Percentiles rank a stretch among this genome's conserved stretches.
Evolutionary conservation across 257 asterid species (phyloP).

Genomic region (Linaria vulgaris): DNA sequence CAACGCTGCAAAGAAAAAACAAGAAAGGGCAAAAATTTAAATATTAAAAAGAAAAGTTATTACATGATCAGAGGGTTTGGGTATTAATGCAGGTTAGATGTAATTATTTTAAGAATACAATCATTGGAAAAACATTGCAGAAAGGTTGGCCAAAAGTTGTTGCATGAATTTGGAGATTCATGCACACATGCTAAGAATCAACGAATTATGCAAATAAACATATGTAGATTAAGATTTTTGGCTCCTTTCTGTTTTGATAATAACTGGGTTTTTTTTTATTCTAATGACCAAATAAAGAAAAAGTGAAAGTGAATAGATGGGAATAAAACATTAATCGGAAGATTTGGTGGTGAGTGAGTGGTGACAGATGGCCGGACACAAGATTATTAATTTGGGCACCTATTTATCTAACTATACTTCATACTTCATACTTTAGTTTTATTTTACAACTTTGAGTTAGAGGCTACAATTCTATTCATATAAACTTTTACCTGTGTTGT

Average conservation of each 20-base stretch:
- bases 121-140: neutral
- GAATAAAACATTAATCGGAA: neutral
- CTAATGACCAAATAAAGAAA: neutral
- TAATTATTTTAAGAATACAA: too few relatives aligned
- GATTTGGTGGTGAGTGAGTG: neutral
- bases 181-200: constrained; percentile 2
- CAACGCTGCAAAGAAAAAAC: neutral
- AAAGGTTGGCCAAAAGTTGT: neutral
- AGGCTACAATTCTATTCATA: too few relatives aligned
- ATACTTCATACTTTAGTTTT: too few relatives aligned
- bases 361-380: neutral
- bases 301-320: neutral
- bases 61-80: neutral
- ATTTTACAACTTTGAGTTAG: too few relatives aligned
- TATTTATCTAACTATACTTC: too few relatives aligned
- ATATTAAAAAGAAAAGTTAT: neutral
- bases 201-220: neutral
- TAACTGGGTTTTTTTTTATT: neutral
- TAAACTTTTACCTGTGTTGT: too few relatives aligned
- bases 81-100: too few relatives aligned
- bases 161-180: neutral
- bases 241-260: too few relatives aligned
- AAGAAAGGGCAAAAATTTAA: neutral
- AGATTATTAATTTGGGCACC: too few relatives aligned
- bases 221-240: too few relatives aligned